Evolutionary conservation across 305 asterid genomes (phyloP).

Genomic region (Fraxinus baroniana): DNA sequence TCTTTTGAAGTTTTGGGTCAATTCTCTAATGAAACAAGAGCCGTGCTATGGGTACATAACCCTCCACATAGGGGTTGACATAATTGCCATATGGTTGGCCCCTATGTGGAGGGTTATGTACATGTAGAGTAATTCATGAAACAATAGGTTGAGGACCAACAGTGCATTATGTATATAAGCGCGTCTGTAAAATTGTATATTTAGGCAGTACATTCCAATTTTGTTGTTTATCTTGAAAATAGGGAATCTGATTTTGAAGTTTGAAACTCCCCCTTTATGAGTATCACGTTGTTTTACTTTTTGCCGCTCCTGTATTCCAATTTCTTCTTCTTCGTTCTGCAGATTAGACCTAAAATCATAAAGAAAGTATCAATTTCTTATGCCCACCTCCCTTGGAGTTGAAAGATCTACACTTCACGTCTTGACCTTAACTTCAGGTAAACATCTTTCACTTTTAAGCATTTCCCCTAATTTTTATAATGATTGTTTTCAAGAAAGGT

Average conservation of each 20-base stretch:
- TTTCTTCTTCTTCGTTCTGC: not conserved
- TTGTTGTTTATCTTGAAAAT: conserved; percentile 14
- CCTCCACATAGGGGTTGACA: no score
- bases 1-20: not conserved
- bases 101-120: no score
- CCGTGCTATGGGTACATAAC: no score
- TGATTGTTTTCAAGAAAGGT: not conserved
- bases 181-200: not conserved
- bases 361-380: conserved; percentile 12
- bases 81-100: no score
- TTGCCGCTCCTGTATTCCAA: conserved; percentile 27
- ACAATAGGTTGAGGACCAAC: not conserved
- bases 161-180: not conserved
- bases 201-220: conserved; percentile 44
- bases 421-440: conserved; percentile 27
- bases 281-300: conserved; percentile 24
- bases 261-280: conserved; percentile 29
- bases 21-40: not conserved
- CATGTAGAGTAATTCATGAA: no score
- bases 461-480: not conserved
- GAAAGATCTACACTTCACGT: conserved; percentile 35
- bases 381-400: conserved; percentile 18
- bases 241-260: conserved; percentile 33
- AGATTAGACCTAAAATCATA: conserved; percentile 22
- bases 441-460: not conserved